A percentile compares a stretch with the other conserved stretches of the same genome.
Conservation (phyloP, 148 eudicot species). For the Silene conica region DNA sequence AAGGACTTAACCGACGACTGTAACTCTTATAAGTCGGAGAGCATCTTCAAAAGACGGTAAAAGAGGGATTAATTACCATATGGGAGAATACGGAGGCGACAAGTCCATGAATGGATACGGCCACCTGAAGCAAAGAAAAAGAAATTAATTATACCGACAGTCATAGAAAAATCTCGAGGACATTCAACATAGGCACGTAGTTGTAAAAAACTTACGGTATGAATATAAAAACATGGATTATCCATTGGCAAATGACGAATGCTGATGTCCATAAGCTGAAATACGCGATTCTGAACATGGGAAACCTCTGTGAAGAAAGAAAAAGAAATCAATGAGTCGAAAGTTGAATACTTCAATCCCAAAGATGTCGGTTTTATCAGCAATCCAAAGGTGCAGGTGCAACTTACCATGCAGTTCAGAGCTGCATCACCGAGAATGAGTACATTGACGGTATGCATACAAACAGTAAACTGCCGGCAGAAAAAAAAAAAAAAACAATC, state of each 20-base stretch:
- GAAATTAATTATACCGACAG: no score
- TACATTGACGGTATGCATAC: constrained; percentile 15
- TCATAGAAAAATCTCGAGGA: no score
- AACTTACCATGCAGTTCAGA: constrained; percentile 17
- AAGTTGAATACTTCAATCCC: not conserved
- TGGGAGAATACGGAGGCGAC: constrained; percentile 69
- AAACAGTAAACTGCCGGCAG: constrained; percentile 13
- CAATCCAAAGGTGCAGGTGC: not conserved
- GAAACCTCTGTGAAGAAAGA: constrained; percentile 51
- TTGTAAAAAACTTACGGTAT: constrained; percentile 34
- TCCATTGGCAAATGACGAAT: constrained; percentile 82
- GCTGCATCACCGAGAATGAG: constrained; percentile 9
- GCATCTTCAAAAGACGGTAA: not conserved
- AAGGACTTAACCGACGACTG: no score
- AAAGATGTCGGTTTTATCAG: not conserved
- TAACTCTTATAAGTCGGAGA: not conserved
- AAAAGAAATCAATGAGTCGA: constrained; percentile 3
- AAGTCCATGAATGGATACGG: constrained; percentile 84
- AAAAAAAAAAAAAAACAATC: not conserved
- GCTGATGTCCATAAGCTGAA: constrained; percentile 57
- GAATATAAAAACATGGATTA: constrained; percentile 56
- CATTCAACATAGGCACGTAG: no score
- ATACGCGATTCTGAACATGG: constrained; percentile 75
- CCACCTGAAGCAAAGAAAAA: constrained; percentile 53
- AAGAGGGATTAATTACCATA: constrained; percentile 45